These are phyloP conservation scores for Suhomyces kilbournensis DNA, from an alignment of 805 yeast species.

Conservation along the genomic window DNA sequence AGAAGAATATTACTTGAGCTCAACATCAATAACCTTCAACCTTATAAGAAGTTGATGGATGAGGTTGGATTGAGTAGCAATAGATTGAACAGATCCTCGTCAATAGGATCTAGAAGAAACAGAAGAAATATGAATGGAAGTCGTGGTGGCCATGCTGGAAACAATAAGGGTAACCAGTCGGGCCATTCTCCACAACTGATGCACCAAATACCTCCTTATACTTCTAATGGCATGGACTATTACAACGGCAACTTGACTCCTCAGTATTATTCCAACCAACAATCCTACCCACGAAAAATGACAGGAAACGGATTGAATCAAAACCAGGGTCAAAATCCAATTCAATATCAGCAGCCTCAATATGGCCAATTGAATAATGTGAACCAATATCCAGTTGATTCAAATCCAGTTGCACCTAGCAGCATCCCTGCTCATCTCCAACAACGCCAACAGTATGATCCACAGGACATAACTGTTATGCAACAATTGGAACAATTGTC, in stretches of 20 bases:
- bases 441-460: constrained; percentile 10
- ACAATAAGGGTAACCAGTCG: background rate
- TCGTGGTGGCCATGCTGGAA: constrained; percentile 1
- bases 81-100: constrained; percentile 27
- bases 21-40: constrained; percentile 57
- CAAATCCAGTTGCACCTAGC: background rate
- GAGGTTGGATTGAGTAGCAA: constrained; percentile 72
- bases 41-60: constrained; percentile 82
- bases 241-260: background rate
- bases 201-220: constrained; percentile 7
- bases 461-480: constrained; percentile 36
- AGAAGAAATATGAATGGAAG: constrained; percentile 15
- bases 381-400: background rate
- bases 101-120: constrained; percentile 22
- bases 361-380: background rate
- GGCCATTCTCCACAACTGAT: constrained; percentile 1
- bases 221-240: background rate
- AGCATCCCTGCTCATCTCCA: constrained; percentile 3
- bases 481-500: constrained; percentile 47
- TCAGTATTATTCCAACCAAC: background rate
- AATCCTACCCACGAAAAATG: background rate
- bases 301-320: background rate
- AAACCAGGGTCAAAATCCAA: background rate
- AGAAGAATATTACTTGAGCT: constrained; percentile 59
- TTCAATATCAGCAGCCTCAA: background rate